Evolutionary conservation across 495 filamentous ascomycete species (phyloP).

Genomic region (Antarctomyces pellizariae): DNA sequence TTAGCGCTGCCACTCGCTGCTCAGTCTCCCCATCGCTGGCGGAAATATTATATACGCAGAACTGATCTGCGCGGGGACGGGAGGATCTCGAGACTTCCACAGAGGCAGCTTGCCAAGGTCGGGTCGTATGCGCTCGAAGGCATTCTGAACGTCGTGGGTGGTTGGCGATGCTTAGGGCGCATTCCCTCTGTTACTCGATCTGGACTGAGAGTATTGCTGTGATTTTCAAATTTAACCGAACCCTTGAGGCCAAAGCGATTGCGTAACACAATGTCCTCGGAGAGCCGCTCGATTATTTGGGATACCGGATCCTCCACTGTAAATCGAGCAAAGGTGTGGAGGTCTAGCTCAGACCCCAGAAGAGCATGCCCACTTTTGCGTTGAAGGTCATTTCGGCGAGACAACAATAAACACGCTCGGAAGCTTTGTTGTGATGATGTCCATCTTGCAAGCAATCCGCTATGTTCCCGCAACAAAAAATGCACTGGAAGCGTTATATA

Average conservation of each 20-base stretch:
- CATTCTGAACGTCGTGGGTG: too few species aligned
- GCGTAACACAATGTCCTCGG: slow-evolving; percentile 11
- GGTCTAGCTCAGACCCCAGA: slow-evolving; percentile 14
- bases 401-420: too few species aligned
- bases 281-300: slow-evolving; percentile 11
- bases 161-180: too few species aligned
- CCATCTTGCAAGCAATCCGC: too few species aligned
- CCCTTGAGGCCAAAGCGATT: slow-evolving; percentile 10
- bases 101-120: too few species aligned
- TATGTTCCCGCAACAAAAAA: too few species aligned
- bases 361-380: too few species aligned
- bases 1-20: neutral
- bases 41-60: slow-evolving; percentile 1
- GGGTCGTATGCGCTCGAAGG: too few species aligned
- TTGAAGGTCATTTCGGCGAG: too few species aligned
- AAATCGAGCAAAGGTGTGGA: slow-evolving; percentile 13
- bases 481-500: too few species aligned
- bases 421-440: too few species aligned
- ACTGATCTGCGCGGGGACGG: slow-evolving; percentile 1
- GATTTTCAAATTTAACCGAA: slow-evolving; percentile 15
- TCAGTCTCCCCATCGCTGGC: neutral
- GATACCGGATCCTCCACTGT: slow-evolving; percentile 13
- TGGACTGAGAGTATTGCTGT: slow-evolving; percentile 13
- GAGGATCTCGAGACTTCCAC: slow-evolving; percentile 3
- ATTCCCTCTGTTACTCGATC: slow-evolving; percentile 5